Percentiles rank a stretch among this genome's conserved stretches.
phyloP scores from a whole-genome alignment of 1,284 basidiomycete genomes.

The Bjerkandera adusta region DNA sequence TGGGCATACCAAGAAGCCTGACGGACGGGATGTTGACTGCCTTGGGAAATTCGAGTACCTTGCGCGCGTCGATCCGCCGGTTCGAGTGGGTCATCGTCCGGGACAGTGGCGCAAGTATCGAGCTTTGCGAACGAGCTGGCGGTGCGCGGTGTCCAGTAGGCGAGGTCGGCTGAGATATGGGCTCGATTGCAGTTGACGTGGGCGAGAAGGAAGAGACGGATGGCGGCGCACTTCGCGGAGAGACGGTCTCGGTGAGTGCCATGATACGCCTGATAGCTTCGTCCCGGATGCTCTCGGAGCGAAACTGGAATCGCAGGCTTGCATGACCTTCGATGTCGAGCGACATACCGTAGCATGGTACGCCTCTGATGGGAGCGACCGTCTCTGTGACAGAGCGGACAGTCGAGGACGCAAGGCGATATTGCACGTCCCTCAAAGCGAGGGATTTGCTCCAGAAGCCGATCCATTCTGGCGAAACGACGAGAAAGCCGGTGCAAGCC shows the following conservation, averaged over 20 bases:
- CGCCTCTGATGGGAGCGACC: conserved; percentile 7
- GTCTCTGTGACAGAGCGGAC: conserved; percentile 41
- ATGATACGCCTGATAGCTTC: conserved; percentile 42
- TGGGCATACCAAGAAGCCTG: conserved; percentile 30
- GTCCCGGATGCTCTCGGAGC: conserved; percentile 39
- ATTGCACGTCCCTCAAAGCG: conserved; percentile 39
- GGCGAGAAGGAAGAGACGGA: neutral
- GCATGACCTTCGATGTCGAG: conserved; percentile 49
- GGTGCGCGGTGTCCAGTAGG: neutral
- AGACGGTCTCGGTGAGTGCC: conserved; percentile 19
- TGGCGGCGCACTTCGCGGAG: neutral
- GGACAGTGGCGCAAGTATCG: conserved; percentile 39
- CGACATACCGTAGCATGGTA: conserved; percentile 39
- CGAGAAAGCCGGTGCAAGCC: conserved; percentile 43
- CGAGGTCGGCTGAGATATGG: neutral
- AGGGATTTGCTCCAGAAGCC: conserved; percentile 51
- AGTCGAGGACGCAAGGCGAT: conserved; percentile 47
- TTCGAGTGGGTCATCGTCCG: conserved; percentile 22
- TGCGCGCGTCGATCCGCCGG: conserved; percentile 13
- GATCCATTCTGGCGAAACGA: conserved; percentile 39
- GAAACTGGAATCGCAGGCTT: conserved; percentile 53
- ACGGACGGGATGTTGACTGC: conserved; percentile 45
- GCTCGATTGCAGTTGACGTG: neutral
- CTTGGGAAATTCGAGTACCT: conserved; percentile 37
- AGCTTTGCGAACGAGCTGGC: conserved; percentile 22